These are phyloP conservation scores for Lolium multiflorum DNA, from an alignment of 176 grass and related monocot species.

Conservation along the genomic window DNA sequence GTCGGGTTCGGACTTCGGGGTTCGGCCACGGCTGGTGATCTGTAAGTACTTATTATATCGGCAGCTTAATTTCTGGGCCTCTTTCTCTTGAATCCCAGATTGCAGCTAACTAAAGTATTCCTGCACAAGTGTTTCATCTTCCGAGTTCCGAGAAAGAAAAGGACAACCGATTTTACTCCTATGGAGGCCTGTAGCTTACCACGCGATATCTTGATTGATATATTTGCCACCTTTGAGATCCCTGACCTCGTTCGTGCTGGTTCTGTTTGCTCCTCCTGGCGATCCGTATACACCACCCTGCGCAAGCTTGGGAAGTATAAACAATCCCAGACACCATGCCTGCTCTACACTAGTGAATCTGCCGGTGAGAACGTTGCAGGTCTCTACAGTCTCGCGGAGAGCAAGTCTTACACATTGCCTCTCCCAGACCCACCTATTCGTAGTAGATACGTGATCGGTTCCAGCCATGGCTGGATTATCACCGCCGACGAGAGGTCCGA, in stretches of 20 bases:
- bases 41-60: no score
- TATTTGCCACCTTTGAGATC: no score
- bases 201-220: no score
- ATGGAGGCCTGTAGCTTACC: no score
- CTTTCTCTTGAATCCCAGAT: no score
- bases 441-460: not conserved
- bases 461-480: not conserved
- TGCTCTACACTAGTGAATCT: not conserved
- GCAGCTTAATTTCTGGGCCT: no score
- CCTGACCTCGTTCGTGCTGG: not conserved
- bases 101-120: no score
- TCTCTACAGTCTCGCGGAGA: not conserved
- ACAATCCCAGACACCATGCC: not conserved
- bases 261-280: not conserved
- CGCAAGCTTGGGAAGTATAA: not conserved
- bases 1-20: no score
- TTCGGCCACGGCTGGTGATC: no score
- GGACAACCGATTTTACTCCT: no score
- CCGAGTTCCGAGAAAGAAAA: no score
- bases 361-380: not conserved
- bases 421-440: not conserved
- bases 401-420: not conserved
- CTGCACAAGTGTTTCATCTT: no score
- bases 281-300: not conserved
- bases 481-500: not conserved